Evolutionary conservation across 1,284 basidiomycete species (phyloP).

Genomic region (Ustilago bromivora): DNA sequence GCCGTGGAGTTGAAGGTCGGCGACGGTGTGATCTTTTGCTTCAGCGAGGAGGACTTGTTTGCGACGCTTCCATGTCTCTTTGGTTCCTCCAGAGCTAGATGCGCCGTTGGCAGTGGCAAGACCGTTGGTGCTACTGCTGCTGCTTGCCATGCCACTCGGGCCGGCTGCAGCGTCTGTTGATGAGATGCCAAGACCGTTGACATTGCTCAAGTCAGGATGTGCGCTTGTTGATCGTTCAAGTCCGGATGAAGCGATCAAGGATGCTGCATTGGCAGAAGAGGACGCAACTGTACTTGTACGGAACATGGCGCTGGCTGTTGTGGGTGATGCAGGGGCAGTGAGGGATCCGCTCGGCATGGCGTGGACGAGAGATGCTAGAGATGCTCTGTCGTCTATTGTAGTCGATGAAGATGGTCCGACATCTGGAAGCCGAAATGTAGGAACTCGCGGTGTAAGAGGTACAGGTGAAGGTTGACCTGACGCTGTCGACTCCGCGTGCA

Average conservation of each 20-base stretch:
- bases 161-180: constrained; percentile 10
- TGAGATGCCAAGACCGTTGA: constrained; percentile 41
- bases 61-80: constrained; percentile 58
- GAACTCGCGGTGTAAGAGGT: constrained; percentile 32
- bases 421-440: constrained; percentile 26
- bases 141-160: not conserved
- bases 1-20: constrained; percentile 59
- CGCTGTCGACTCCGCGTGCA: constrained; percentile 7
- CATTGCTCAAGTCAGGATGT: constrained; percentile 26
- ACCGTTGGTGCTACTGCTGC: constrained; percentile 3
- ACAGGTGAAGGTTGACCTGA: constrained; percentile 25
- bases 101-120: not conserved
- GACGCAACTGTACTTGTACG: constrained; percentile 28
- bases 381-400: constrained; percentile 1
- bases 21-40: constrained; percentile 56
- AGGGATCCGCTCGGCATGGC: constrained; percentile 21
- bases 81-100: constrained; percentile 37
- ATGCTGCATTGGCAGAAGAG: not conserved
- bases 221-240: constrained; percentile 32
- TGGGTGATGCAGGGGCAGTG: constrained; percentile 35
- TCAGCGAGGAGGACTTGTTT: constrained; percentile 57
- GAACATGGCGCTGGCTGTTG: constrained; percentile 20
- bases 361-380: not conserved
- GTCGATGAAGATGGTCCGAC: constrained; percentile 2
- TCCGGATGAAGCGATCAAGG: not conserved